Base-by-base conservation (phyloP, 2,329 filamentous ascomycete genomes). In the Calonectria crousiana region DNA sequence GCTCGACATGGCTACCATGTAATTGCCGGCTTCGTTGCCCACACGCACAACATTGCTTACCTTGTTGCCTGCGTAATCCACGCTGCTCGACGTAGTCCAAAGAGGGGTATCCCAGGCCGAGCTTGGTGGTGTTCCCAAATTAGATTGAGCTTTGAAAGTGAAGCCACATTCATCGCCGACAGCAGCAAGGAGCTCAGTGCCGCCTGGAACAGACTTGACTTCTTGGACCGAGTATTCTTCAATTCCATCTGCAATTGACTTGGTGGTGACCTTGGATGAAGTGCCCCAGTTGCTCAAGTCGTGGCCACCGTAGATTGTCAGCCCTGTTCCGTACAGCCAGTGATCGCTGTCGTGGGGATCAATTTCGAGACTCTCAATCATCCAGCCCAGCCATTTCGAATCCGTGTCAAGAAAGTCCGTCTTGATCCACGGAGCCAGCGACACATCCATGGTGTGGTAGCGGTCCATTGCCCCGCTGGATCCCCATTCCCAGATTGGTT, bases 271-370 rank as follows among this genome's bases (percentile, higher is more conserved):
- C 67, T 89, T 90, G 74, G 85, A 84, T 2, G 77, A 80, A 0
- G 85, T 85, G 70, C 90, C 89, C 90, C 90, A 91, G 18, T 88
- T 88, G 0, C 87, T 88, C n/a, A 91, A 82, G 72, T 91, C 89
- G 67, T 88, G 87, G 1, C 90, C 88, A 13, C 89, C 89, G 47
- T 87, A 90, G 56, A 90, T 82, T 0, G 89, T 90, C n/a, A 87
- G 81, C 3, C 90, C 90, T 0, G 90, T 92, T n/a, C 88, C 89
- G 72, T 92, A 92, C 0, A 92, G 82, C 89, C 89, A 92, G 79
- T 91, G 90, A 78, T 91, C 86, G 71, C 89, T 90, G 77, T 92
- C 89, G 32, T 87, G 85, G 0, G 90, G 90, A 77, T 92, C 85
- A 65, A 92, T 92, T 28, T 89, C 89, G 10, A 92, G 81, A 0